Base-by-base conservation (phyloP, 2,329 filamentous ascomycete genomes). In the Xylariomycetidae sp. region DNA sequence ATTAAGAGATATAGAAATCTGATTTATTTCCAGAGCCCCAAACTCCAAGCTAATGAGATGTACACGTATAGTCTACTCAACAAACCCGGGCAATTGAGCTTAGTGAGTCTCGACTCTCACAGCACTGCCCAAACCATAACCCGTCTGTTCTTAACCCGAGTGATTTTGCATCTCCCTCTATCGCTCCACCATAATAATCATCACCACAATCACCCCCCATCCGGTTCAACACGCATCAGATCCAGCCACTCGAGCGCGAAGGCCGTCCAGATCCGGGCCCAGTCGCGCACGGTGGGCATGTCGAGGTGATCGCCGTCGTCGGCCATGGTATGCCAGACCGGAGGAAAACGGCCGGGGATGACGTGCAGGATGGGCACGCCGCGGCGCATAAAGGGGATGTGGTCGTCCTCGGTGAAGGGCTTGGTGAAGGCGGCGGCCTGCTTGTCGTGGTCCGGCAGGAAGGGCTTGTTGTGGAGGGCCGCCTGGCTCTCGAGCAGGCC, bases 161-260 rank as follows among this genome's bases (percentile, higher is more conserved):
- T n/a, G n/a, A n/a, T n/a, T n/a, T n/a, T n/a, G n/a, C n/a, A n/a
- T n/a, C n/a, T n/a, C n/a, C n/a, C n/a, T n/a, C n/a, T n/a, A n/a
- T n/a, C n/a, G n/a, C n/a, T n/a, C n/a, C n/a, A n/a, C n/a, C n/a
- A n/a, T n/a, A n/a, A n/a, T n/a, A n/a, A n/a, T n/a, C n/a, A n/a
- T n/a, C n/a, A n/a, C n/a, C n/a, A n/a, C n/a, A n/a, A n/a, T n/a
- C n/a, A n/a, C 25, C 17, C 33, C 14, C 45, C 41, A 30, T 48
- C 45, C 11, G 60, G 54, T 36, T 56, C 50, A 6, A 63, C 53
- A 41, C 63, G 58, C 55, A 59, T 62, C 52, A 89, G 63, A 47
- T 88, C 86, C 67, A 92, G 70, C 83, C 85, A 92, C 56, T 90
- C 85, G 4, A 82, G 74, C 27, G 77, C 72, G 62, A 92, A 92